Percentiles rank a stretch among this genome's conserved stretches.
Evolutionary conservation across 2,329 filamentous ascomycete species (phyloP).

Genomic region (Fusarium sp.): DNA sequence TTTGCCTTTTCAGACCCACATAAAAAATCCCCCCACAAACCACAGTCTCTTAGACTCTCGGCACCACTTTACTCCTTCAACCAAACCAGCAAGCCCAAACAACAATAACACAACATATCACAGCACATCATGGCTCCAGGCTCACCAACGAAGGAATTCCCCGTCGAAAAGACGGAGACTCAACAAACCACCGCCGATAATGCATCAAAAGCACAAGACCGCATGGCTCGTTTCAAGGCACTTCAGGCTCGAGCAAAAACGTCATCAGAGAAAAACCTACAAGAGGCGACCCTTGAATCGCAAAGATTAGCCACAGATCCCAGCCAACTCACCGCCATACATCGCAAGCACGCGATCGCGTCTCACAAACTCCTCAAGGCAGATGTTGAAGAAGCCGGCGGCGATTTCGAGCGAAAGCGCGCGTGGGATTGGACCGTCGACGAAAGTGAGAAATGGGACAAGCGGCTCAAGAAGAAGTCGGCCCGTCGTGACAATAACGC

Average conservation of each 20-base stretch:
- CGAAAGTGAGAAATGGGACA: constrained; percentile 94
- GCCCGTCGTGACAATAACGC: constrained; percentile 84
- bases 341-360: constrained; percentile 86
- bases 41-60: not conserved
- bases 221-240: constrained; percentile 85
- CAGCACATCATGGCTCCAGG: constrained; percentile 42
- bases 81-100: not conserved
- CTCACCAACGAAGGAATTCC: constrained; percentile 7
- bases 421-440: constrained; percentile 99
- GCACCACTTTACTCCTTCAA: not conserved
- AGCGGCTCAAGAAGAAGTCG: constrained; percentile 86
- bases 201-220: constrained; percentile 68
- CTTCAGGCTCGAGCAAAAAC: constrained; percentile 83
- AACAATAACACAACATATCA: not conserved
- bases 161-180: constrained; percentile 33
- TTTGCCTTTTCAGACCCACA: not conserved
- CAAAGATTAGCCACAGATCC: constrained; percentile 83
- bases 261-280: constrained; percentile 78
- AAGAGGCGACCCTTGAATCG: constrained; percentile 85
- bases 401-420: constrained; percentile 96
- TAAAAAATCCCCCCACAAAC: not conserved
- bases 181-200: constrained; percentile 45
- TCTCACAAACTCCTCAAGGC: constrained; percentile 94
- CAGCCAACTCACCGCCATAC: constrained; percentile 78
- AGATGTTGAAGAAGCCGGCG: constrained; percentile 84